A percentile compares a stretch with the other conserved stretches of the same genome.
Conservation (phyloP, 163 green algal species). For the Trebouxia gelatinosa region DNA sequence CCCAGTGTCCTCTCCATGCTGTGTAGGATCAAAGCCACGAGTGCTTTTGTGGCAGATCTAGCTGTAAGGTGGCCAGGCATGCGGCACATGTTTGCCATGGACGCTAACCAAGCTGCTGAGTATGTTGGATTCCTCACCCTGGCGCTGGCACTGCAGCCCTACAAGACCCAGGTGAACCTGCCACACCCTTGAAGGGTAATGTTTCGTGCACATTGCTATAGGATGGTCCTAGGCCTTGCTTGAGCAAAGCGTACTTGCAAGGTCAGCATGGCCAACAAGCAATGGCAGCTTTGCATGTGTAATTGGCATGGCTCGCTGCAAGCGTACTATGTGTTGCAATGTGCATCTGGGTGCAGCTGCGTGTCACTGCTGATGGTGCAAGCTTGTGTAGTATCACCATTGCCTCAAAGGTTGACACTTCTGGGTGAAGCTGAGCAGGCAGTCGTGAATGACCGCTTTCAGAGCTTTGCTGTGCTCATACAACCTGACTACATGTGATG, state of each 20-base stretch:
- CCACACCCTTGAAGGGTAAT: background rate
- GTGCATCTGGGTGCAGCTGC: no score
- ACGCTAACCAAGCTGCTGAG: conserved; percentile 1
- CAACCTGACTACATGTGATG: no score
- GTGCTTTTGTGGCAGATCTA: conserved; percentile 17
- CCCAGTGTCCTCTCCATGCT: no score
- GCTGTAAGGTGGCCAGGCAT: conserved; percentile 25
- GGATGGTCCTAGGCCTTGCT: background rate
- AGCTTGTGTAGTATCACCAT: no score
- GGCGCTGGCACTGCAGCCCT: conserved; percentile 19
- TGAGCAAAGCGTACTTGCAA: background rate
- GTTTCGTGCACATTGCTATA: background rate
- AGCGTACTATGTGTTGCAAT: no score
- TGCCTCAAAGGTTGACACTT: no score
- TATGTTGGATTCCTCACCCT: background rate
- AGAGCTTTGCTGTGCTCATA: no score
- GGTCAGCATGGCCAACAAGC: background rate
- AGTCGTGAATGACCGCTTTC: no score
- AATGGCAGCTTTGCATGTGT: background rate
- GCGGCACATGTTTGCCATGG: conserved; percentile 8
- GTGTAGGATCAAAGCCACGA: no score
- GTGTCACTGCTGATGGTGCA: no score
- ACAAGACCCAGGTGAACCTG: conserved; percentile 19
- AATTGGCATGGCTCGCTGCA: background rate
- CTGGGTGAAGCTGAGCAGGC: no score